Evolutionary conservation across 306 rosid species (phyloP), one percentile per base, ranked within the genome.

Genomic region (Dalbergia cultrata): DNA sequence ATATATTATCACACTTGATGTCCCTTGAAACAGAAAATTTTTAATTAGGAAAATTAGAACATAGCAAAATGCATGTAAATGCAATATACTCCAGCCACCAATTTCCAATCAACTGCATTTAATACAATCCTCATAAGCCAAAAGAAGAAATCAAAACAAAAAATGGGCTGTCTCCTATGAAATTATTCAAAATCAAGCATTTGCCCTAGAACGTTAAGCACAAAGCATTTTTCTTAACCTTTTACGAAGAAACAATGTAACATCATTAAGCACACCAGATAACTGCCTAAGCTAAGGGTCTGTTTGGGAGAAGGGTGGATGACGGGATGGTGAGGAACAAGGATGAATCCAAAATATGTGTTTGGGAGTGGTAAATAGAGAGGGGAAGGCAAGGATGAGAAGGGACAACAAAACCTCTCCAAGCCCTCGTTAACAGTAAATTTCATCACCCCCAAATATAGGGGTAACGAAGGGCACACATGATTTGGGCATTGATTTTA

Each of bases 1-100:
- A 60, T 87, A 87, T 87, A 70, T 87, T 87, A 74, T 78, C 86
- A 64, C 90, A 87, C 82, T 87, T 87, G 82, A 87, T 78, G 63
- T 87, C 90, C 88, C 90, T 84, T 22, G 14, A 67, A 69, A 78
- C 45, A 21, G 18, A 59, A 66, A 14, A 43, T 13, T 50, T 22
- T 26, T 52, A 47, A 58, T 49, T 68, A 71, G 60, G 43, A 77
- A 54, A 54, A 39, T 73, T 74, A 67, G 47, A 60, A 17, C 59
- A 43, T 3, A 58, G 80, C 12, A 39, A 83, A 37, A 22, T 66
- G 59, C 37, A 58, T 37, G 76, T 49, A 58, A 58, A 19, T 56
- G 44, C 34, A 19, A 44, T 37, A 71, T 77, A 63, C 45, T 63
- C 61, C 58, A 16, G n/a, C 60, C 11, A 57, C 75, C 47, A 22